A percentile compares a stretch with the other conserved stretches of the same genome.
Evolutionary conservation across 2,329 filamentous ascomycete species (phyloP).

Genomic region (Aspergillus puulaauensis): DNA sequence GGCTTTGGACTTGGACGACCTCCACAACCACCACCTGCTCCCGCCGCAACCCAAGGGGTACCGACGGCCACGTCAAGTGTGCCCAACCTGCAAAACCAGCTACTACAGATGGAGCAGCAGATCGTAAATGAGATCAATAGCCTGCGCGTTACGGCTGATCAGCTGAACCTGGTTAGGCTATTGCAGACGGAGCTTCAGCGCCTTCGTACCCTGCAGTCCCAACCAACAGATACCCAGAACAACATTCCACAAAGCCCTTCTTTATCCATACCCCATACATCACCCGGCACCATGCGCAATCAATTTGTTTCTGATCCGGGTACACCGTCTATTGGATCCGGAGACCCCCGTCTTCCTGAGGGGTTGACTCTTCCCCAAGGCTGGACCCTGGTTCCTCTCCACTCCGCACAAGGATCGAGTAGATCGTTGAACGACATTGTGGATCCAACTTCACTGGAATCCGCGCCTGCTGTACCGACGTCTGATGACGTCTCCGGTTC

Average conservation of each 20-base stretch:
- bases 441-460: conserved; percentile 6
- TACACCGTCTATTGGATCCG: conserved; percentile 36
- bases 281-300: conserved; percentile 23
- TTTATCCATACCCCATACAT: conserved; percentile 18
- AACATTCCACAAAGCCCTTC: conserved; percentile 14
- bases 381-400: conserved; percentile 38
- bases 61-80: conserved; percentile 21
- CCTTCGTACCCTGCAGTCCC: conserved; percentile 55
- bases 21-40: conserved; percentile 20
- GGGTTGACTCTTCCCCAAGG: conserved; percentile 54
- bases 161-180: conserved; percentile 66
- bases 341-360: conserved; percentile 49
- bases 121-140: conserved; percentile 66
- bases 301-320: conserved; percentile 31
- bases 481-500: background rate
- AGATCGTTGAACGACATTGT: conserved; percentile 1
- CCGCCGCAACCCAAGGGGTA: conserved; percentile 17
- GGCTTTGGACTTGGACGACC: conserved; percentile 43
- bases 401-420: conserved; percentile 16
- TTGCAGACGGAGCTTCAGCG: conserved; percentile 68
- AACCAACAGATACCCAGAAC: conserved; percentile 12
- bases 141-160: conserved; percentile 64
- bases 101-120: conserved; percentile 67
- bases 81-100: conserved; percentile 54
- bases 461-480: background rate